Evolutionary conservation across 2,329 filamentous ascomycete genomes (phyloP), one percentile per base, ranked within the genome.

Genomic region (Sphaerostilbella broomeana): DNA sequence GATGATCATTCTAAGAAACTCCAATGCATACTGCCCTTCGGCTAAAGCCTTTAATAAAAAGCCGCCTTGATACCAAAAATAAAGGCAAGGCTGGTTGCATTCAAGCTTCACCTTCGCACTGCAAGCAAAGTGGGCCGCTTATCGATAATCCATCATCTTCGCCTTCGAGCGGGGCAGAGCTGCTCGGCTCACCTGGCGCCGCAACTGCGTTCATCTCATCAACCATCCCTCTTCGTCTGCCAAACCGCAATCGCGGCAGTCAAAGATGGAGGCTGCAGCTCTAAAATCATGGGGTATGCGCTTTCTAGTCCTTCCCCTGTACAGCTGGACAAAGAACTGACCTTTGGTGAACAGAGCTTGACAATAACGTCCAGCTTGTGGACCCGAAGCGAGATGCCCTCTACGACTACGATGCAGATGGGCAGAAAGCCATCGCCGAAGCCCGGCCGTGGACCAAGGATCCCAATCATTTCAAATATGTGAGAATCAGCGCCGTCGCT

Each of bases 401-500:
- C 53, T 98, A 95, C 71, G 74, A 76, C 56, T 95, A 92, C 69
- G 77, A 88, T 49, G 61, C 70, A 46, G 70, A 70, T 2, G 75
- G 77, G 29, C 83, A 92, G 54, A 84, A 83, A 56, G 66, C 72
- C 25, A 74, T 84, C 49, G 73, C 72, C 46, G 65, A 73, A 9
- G 68, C 73, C 16, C 75, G 75, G 38, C 88, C 89, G 45, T 97
- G 92, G 92, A 69, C 68, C 35, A 70, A 69, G 32, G 81, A 95
- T 57, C 81, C 84, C 0, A 75, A 87, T 62, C 81, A 95, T 70
- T 98, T 97, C 76, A 94, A 90, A 60, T 76, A 84, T 38, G 87
- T 97, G 32, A 86, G 89, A 54, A 90, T 98, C 64, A 94, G 86
- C 37, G 88, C 92, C 43, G 82, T 95, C 10, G 92, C 92, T 5